These are phyloP conservation scores for Nothophytophthora sp. DNA, from an alignment of 352 stramenopile genomes.

Conservation along the genomic window DNA sequence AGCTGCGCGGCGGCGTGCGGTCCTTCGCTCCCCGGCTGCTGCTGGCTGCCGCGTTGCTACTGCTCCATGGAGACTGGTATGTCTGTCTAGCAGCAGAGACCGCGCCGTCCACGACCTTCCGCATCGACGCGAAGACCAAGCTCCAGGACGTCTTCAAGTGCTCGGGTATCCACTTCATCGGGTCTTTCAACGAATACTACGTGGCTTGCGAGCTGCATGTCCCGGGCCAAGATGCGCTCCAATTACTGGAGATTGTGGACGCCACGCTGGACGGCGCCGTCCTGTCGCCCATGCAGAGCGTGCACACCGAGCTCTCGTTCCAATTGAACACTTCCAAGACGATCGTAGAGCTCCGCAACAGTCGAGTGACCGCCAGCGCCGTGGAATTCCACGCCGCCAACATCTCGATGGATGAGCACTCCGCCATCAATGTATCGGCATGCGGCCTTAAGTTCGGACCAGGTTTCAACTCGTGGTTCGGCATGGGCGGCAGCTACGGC, in stretches of 20 bases:
- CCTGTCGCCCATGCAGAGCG: conserved; percentile 31
- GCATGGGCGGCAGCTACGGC: conserved; percentile 72
- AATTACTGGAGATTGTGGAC: conserved; percentile 44
- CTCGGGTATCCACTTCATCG: conserved; percentile 60
- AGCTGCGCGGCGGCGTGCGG: too few species aligned
- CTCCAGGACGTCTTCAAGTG: conserved; percentile 71
- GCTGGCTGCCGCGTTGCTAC: not conserved
- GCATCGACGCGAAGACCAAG: conserved; percentile 56
- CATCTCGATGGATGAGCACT: conserved; percentile 44
- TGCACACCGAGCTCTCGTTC: conserved; percentile 62
- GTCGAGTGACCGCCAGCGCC: conserved; percentile 52
- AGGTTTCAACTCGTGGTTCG: conserved; percentile 74
- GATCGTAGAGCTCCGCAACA: conserved; percentile 46
- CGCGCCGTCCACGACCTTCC: conserved; percentile 26
- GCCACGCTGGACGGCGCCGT: conserved; percentile 41
- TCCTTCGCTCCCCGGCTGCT: conserved; percentile 11
- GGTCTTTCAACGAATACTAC: conserved; percentile 86
- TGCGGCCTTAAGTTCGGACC: conserved; percentile 78
- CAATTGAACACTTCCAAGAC: conserved; percentile 34
- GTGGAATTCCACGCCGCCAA: conserved; percentile 53
- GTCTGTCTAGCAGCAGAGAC: conserved; percentile 5
- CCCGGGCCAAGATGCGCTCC: conserved; percentile 27
- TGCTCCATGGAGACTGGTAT: not conserved
- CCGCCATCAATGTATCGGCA: conserved; percentile 57
- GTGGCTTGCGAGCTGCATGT: conserved; percentile 58